Conservation (phyloP, 2,329 filamentous ascomycete species). For the Alternaria arborescens region DNA sequence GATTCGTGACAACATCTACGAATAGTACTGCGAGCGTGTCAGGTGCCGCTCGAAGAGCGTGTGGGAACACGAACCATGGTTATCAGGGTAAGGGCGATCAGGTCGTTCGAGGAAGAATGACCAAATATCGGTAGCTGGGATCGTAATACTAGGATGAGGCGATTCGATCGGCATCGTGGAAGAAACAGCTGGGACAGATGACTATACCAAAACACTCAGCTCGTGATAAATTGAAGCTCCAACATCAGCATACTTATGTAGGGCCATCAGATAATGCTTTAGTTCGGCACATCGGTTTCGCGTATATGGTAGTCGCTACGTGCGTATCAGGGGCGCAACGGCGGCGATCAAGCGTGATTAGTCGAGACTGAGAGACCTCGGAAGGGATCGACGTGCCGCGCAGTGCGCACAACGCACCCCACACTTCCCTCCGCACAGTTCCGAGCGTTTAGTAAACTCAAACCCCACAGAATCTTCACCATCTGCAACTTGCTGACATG, state of each 20-base stretch:
- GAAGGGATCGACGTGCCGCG: neutral
- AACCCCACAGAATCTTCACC: neutral
- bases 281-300: neutral
- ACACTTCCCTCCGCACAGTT: neutral
- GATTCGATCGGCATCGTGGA: neutral
- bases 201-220: neutral
- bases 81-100: neutral
- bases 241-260: neutral
- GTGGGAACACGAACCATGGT: neutral
- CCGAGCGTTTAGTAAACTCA: neutral
- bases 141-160: neutral
- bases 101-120: neutral
- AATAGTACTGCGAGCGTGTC: neutral
- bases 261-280: fast-evolving
- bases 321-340: neutral
- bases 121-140: neutral
- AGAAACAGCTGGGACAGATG: no score
- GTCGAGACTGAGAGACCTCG: neutral
- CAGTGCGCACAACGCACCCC: neutral
- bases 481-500: neutral
- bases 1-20: neutral
- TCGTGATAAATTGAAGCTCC: neutral
- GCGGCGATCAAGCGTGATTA: neutral
- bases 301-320: neutral
- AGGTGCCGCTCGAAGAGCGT: neutral